These are phyloP conservation scores for Aurantiochytrium sp. DNA, from an alignment of 108 stramenopile species.

Conservation along the genomic window DNA sequence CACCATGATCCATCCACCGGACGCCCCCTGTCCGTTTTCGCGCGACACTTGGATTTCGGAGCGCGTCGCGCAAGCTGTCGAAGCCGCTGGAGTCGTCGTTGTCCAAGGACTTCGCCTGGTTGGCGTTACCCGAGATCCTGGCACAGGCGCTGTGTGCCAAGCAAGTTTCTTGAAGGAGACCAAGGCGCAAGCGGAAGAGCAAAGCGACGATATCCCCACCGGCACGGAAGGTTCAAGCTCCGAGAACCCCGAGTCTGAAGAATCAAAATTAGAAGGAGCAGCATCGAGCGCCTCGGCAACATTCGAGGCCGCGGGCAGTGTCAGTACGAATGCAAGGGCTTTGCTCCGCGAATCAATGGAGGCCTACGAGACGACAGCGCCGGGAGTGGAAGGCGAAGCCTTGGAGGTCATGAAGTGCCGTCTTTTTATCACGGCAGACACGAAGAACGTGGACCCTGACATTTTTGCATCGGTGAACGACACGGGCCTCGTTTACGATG, in stretches of 20 bases:
- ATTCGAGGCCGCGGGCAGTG: too few relatives aligned
- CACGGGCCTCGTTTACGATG: conserved; percentile 53
- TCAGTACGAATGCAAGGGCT: too few relatives aligned
- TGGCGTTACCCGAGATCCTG: background rate
- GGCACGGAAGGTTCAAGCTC: too few relatives aligned
- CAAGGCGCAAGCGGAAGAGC: too few relatives aligned
- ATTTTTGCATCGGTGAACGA: conserved; percentile 42
- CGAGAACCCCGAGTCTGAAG: too few relatives aligned
- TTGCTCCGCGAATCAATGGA: too few relatives aligned
- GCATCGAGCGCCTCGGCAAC: too few relatives aligned
- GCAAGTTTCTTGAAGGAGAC: background rate
- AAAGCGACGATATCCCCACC: too few relatives aligned
- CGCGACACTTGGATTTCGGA: background rate
- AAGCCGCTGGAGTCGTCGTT: background rate
- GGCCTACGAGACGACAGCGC: too few relatives aligned
- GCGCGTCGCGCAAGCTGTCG: background rate
- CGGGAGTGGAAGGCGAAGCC: background rate
- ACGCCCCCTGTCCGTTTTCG: background rate
- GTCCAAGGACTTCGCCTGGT: background rate
- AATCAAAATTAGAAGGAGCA: too few relatives aligned
- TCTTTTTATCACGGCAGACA: conserved; percentile 37
- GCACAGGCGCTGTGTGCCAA: background rate
- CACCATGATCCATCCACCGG: background rate
- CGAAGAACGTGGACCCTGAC: conserved; percentile 34
- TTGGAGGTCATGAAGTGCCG: conserved; percentile 1